Conservation (phyloP, 2,329 filamentous ascomycete genomes). For the Apiospora marii region DNA sequence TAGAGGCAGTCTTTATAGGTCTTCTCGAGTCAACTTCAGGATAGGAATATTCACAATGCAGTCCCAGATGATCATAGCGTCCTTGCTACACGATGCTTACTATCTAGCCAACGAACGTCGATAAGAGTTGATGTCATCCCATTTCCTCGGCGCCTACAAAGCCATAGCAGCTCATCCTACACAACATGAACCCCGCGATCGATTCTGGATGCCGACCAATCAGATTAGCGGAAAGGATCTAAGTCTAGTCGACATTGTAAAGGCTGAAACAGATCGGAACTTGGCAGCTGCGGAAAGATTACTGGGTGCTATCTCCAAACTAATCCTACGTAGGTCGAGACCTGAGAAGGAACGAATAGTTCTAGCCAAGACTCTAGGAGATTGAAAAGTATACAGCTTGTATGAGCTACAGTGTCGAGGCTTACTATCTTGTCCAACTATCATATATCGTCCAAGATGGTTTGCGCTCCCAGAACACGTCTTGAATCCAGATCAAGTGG, state of each 20-base stretch:
- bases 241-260: neutral
- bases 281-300: neutral
- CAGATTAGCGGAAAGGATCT: neutral
- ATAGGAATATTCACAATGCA: rapidly evolving
- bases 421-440: neutral
- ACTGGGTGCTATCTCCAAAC: neutral
- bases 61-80: neutral
- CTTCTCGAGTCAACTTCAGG: neutral
- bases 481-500: neutral
- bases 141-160: neutral
- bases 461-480: too few species aligned
- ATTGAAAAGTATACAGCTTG: too few species aligned
- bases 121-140: neutral
- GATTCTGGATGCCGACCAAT: neutral
- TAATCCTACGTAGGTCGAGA: neutral
- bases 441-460: neutral
- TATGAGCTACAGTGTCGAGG: neutral
- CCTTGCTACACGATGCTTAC: neutral
- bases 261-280: neutral
- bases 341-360: neutral
- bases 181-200: neutral
- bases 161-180: neutral
- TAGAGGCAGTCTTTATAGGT: neutral
- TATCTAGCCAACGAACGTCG: neutral
- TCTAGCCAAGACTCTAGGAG: neutral